These are phyloP conservation scores for Mucor irregularis DNA, from an alignment of 371 early-diverging fungal genomes.

Conservation along the genomic window DNA sequence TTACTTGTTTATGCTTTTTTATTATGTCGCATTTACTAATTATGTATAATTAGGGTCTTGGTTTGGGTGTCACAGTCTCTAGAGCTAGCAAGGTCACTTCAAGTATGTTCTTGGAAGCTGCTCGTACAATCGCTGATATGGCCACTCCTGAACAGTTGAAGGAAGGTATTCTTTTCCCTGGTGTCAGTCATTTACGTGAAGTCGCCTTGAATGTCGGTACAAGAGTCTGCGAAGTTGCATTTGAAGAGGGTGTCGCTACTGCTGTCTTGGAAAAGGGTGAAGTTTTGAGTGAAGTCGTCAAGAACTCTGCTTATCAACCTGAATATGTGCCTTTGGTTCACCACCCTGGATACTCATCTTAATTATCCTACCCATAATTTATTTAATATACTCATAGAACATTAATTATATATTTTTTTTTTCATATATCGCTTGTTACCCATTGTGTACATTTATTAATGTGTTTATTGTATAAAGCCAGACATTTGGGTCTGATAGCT, in stretches of 20 bases:
- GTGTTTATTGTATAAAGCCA: too few relatives aligned
- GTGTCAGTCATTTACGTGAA: slow-evolving; percentile 52
- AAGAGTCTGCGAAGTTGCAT: slow-evolving; percentile 63
- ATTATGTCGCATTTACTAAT: too few relatives aligned
- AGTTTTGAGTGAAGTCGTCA: slow-evolving; percentile 49
- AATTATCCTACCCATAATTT: too few relatives aligned
- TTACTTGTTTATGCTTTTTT: too few relatives aligned
- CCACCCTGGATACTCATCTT: too few relatives aligned
- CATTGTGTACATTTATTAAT: too few relatives aligned
- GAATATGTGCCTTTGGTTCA: slow-evolving; percentile 63
- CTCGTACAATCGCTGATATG: slow-evolving; percentile 59
- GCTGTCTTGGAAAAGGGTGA: slow-evolving; percentile 48
- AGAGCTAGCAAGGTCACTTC: slow-evolving; percentile 56
- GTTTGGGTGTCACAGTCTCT: slow-evolving; percentile 60
- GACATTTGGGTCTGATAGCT: too few relatives aligned
- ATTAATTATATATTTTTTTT: too few relatives aligned
- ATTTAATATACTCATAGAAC: too few relatives aligned
- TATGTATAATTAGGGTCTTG: slow-evolving; percentile 44
- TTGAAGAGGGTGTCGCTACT: slow-evolving; percentile 55
- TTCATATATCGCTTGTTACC: too few relatives aligned
- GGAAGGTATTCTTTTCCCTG: slow-evolving; percentile 61
- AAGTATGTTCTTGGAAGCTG: slow-evolving; percentile 64
- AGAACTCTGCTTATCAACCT: slow-evolving; percentile 54
- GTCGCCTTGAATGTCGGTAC: slow-evolving; percentile 58
- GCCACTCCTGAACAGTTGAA: slow-evolving; percentile 61